A percentile compares a stretch with the other conserved stretches of the same genome.
phyloP scores from a whole-genome alignment of 1,284 basidiomycete species.

The Ceratobasidium sp. region DNA sequence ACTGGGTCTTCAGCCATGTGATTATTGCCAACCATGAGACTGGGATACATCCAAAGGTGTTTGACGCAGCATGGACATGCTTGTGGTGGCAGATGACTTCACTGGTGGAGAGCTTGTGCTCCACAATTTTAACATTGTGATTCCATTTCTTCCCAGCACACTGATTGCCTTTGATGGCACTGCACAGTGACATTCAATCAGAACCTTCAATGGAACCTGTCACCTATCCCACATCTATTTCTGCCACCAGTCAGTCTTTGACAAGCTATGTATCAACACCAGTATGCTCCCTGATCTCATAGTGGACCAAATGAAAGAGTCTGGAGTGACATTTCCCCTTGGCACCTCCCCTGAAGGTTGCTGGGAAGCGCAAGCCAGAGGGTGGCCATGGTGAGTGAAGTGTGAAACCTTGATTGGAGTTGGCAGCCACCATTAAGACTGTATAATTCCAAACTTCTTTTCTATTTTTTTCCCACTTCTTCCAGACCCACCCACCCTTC shows the following conservation, averaged over 20 bases:
- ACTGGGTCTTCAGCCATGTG: not conserved
- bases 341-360: no score
- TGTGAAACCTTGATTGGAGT: no score
- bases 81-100: not conserved
- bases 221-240: not conserved
- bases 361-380: no score
- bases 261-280: not conserved
- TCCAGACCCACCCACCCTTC: no score
- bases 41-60: not conserved
- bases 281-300: not conserved
- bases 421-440: no score
- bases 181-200: not conserved
- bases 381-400: no score
- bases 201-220: not conserved
- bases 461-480: no score
- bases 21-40: not conserved
- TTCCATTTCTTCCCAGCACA: not conserved
- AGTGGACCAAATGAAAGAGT: no score
- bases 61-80: not conserved
- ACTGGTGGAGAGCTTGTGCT: not conserved
- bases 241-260: constrained; percentile 11
- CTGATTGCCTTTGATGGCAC: constrained; percentile 11
- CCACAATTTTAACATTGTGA: not conserved
- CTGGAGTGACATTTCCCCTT: no score
- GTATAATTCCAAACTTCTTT: no score